A percentile compares a stretch with the other conserved stretches of the same genome.
phyloP scores from a whole-genome alignment of 331 rosid species.

The Rhamnella rubrinervis region DNA sequence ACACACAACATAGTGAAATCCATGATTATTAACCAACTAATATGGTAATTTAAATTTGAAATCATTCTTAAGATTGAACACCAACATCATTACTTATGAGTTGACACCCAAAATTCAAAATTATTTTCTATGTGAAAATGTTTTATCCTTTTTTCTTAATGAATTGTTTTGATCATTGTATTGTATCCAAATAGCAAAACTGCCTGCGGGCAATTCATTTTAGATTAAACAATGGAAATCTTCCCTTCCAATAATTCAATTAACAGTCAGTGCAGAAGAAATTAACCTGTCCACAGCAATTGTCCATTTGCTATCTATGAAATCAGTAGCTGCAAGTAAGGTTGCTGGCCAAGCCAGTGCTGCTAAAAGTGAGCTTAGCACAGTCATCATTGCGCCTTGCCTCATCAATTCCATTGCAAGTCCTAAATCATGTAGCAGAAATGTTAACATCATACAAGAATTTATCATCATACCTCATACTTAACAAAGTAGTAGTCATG shows the following conservation, averaged over 20 bases:
- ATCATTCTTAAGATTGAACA: too few species aligned
- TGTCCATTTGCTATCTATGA: conserved; percentile 61
- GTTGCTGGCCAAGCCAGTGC: conserved; percentile 63
- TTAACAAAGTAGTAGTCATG: conserved; percentile 20
- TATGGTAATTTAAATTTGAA: too few species aligned
- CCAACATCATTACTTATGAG: too few species aligned
- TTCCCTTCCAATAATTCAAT: not conserved
- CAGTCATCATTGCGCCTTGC: conserved; percentile 66
- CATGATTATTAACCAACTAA: too few species aligned
- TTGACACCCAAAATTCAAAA: too few species aligned
- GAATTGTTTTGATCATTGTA: too few species aligned
- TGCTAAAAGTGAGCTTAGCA: conserved; percentile 41
- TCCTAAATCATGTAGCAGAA: conserved; percentile 31
- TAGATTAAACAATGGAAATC: not conserved
- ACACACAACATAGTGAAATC: too few species aligned
- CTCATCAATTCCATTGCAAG: conserved; percentile 52
- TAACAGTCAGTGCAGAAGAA: conserved; percentile 18
- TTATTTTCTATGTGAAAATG: too few species aligned
- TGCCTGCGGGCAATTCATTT: not conserved
- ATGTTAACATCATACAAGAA: conserved; percentile 24
- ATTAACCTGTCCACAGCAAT: conserved; percentile 54
- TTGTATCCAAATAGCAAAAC: too few species aligned
- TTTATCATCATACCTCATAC: conserved; percentile 11
- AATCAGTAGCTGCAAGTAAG: conserved; percentile 46
- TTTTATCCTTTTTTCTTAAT: too few species aligned